A percentile compares a stretch with the other conserved stretches of the same genome.
Evolutionary conservation across 768 basidiomycete species (phyloP).

Genomic region (Multifurca ochricompacta): DNA sequence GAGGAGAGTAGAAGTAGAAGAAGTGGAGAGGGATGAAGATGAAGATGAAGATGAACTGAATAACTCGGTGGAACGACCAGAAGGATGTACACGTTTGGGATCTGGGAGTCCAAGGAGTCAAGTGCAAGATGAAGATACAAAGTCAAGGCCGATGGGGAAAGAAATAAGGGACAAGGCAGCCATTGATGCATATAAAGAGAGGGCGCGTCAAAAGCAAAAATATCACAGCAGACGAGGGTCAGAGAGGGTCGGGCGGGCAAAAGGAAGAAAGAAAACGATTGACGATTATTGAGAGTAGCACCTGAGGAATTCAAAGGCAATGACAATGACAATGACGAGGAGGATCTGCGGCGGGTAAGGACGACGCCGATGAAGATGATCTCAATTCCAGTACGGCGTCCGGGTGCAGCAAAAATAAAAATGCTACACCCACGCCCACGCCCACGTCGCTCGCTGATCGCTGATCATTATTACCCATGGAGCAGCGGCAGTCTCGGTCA

Average conservation of each 20-base stretch:
- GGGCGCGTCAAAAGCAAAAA: slow-evolving; percentile 59
- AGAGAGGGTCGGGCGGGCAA: slow-evolving; percentile 53
- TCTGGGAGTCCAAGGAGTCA: not conserved
- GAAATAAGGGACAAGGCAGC: slow-evolving; percentile 52
- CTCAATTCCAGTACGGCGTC: slow-evolving; percentile 5
- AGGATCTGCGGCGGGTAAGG: too few species aligned
- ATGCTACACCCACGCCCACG: too few species aligned
- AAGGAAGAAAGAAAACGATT: slow-evolving; percentile 77
- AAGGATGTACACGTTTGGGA: not conserved
- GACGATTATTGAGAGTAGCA: too few species aligned
- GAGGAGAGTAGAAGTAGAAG: slow-evolving; percentile 26
- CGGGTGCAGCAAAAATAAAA: not conserved
- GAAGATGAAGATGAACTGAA: not conserved
- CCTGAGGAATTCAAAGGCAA: not conserved
- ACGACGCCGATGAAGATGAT: too few species aligned
- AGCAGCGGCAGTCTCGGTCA: slow-evolving; percentile 6
- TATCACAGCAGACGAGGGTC: slow-evolving; percentile 69
- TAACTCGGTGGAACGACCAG: too few species aligned
- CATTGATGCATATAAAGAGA: slow-evolving; percentile 50
- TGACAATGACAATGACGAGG: too few species aligned
- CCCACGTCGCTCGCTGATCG: slow-evolving; percentile 4
- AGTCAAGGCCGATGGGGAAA: slow-evolving; percentile 1
- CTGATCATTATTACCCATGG: slow-evolving; percentile 14
- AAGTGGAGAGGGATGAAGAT: slow-evolving; percentile 21
- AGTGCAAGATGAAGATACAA: not conserved